Percentiles rank a stretch among this genome's conserved stretches.
Evolutionary conservation across 345 rosid species (phyloP).

Genomic region (Streptanthus diversifolius): DNA sequence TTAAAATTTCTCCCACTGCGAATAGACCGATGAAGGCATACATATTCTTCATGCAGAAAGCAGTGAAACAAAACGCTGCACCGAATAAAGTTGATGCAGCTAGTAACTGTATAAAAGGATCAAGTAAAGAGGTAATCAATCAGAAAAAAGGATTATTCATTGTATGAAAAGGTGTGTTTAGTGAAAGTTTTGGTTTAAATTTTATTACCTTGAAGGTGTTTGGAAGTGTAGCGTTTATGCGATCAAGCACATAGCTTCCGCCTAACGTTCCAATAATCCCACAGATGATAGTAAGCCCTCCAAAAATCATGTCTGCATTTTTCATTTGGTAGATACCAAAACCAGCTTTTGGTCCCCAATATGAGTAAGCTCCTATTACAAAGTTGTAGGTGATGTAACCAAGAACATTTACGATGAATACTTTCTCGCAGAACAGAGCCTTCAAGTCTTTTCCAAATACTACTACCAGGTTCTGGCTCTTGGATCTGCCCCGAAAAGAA

Average conservation of each 20-base stretch:
- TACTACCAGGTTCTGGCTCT: conserved; percentile 41
- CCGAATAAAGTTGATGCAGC: conserved; percentile 73
- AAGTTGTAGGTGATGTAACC: conserved; percentile 91
- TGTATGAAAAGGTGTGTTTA: neutral
- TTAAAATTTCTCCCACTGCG: conserved; percentile 77
- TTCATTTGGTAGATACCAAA: conserved; percentile 82
- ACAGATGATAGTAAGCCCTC: conserved; percentile 83
- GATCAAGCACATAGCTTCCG: conserved; percentile 77
- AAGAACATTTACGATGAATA: conserved; percentile 74
- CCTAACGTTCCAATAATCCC: conserved; percentile 86
- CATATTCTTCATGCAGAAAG: conserved; percentile 75
- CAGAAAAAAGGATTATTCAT: neutral
- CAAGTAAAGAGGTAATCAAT: neutral
- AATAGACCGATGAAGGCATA: conserved; percentile 72
- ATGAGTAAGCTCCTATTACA: conserved; percentile 94
- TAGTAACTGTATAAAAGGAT: conserved; percentile 61
- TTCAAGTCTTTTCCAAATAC: conserved; percentile 64
- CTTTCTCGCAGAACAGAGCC: conserved; percentile 65
- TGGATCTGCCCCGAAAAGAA: conserved; percentile 22
- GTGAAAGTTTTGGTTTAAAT: neutral
- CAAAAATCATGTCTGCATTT: conserved; percentile 83
- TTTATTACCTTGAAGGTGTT: conserved; percentile 82
- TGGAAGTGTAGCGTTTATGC: conserved; percentile 59
- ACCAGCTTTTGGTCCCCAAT: conserved; percentile 99
- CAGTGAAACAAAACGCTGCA: conserved; percentile 70